Evolutionary conservation across 2,329 filamentous ascomycete genomes (phyloP).

Genomic region (Lasiodiplodia gonubiensis): DNA sequence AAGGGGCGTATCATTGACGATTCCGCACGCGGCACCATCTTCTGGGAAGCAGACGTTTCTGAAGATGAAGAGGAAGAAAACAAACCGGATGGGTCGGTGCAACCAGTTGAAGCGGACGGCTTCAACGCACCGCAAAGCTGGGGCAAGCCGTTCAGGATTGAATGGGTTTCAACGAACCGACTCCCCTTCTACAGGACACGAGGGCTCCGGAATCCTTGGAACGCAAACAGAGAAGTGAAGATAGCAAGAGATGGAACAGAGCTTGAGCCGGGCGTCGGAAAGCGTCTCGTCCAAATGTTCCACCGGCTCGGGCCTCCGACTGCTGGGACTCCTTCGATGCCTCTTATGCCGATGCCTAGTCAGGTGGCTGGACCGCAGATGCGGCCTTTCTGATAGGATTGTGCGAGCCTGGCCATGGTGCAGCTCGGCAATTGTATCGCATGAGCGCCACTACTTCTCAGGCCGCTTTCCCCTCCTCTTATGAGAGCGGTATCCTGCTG

Average conservation of each 20-base stretch:
- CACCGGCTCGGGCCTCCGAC: slow-evolving; percentile 53
- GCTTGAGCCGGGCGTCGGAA: slow-evolving; percentile 81
- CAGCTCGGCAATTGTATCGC: slow-evolving; percentile 3
- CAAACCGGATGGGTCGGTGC: slow-evolving; percentile 47
- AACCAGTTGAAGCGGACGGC: slow-evolving; percentile 43
- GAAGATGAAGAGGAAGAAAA: slow-evolving; percentile 60
- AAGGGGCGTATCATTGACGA: slow-evolving; percentile 90
- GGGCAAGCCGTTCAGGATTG: slow-evolving; percentile 89
- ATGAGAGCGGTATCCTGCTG: slow-evolving; percentile 3
- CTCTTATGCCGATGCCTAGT: slow-evolving; percentile 23
- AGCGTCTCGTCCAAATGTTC: slow-evolving; percentile 79
- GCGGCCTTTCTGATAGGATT: slow-evolving; percentile 16
- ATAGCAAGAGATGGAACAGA: slow-evolving; percentile 95
- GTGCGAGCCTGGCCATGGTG: background rate
- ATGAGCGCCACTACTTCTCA: background rate
- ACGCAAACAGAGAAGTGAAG: slow-evolving; percentile 93
- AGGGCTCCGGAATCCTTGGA: slow-evolving; percentile 90
- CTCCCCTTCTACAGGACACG: slow-evolving; percentile 89
- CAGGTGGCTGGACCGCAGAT: slow-evolving; percentile 22
- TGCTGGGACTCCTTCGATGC: slow-evolving; percentile 12
- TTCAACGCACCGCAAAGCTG: slow-evolving; percentile 63
- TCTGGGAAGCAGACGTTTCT: slow-evolving; percentile 83
- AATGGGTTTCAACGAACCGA: slow-evolving; percentile 84
- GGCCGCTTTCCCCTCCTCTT: background rate
- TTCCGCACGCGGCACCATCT: slow-evolving; percentile 90